Percentiles rank a stretch among this genome's conserved stretches.
Conservation (phyloP, 441 rosid genomes). For the Corymbia calophylla region DNA sequence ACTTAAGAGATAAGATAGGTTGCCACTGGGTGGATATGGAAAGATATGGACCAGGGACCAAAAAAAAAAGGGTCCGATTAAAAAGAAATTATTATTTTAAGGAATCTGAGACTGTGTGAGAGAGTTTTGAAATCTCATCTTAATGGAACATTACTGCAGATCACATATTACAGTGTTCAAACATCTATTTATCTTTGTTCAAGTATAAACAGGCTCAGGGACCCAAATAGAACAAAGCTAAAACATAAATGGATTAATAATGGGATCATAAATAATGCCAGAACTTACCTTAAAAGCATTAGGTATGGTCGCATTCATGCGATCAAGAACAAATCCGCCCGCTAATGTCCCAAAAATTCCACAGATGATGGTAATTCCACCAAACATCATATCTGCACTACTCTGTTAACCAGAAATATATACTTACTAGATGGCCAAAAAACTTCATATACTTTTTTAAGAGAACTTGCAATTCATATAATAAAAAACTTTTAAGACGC, state of each 20-base stretch:
- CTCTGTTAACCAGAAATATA: conserved; percentile 23
- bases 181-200: not conserved
- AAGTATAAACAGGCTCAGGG: not conserved
- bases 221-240: not conserved
- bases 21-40: not conserved
- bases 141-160: not conserved
- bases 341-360: conserved; percentile 85
- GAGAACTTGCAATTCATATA: not conserved
- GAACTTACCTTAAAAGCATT: conserved; percentile 78
- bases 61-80: not conserved
- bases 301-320: conserved; percentile 53
- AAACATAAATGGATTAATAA: not conserved
- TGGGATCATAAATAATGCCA: not conserved
- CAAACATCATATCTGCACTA: conserved; percentile 80
- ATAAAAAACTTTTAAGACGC: not conserved
- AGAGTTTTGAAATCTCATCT: not conserved
- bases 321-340: conserved; percentile 77
- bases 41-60: not conserved
- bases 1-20: not conserved
- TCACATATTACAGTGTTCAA: not conserved
- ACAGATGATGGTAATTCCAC: conserved; percentile 77
- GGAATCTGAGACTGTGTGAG: not conserved
- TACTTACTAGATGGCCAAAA: not conserved
- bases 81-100: not conserved
- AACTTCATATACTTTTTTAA: not conserved